A percentile compares a stretch with the other conserved stretches of the same genome.
Conservation (phyloP, 495 filamentous ascomycete species). For the Talaromyces borbonicus region DNA sequence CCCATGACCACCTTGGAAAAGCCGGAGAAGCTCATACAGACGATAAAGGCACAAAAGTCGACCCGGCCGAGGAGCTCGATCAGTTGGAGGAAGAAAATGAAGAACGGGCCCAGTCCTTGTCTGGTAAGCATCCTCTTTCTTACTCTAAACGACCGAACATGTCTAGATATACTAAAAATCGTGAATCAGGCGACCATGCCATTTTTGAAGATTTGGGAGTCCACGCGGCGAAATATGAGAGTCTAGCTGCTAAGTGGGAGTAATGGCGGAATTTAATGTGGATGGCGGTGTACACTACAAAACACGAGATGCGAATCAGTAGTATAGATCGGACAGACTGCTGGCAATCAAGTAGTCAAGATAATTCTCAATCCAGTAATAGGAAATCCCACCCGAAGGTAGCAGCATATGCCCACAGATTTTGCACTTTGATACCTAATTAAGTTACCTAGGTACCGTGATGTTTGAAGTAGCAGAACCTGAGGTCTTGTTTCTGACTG, state of each 20-base stretch:
- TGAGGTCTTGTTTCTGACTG: no score
- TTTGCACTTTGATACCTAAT: no score
- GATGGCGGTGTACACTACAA: not conserved
- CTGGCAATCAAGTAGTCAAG: no score
- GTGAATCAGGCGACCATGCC: conserved; percentile 34
- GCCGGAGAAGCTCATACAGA: conserved; percentile 49
- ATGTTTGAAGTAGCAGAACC: no score
- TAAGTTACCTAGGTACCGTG: no score
- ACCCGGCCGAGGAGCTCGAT: conserved; percentile 50
- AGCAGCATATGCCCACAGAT: no score
- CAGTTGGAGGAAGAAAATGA: conserved; percentile 55
- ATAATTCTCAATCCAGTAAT: no score
- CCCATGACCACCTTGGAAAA: conserved; percentile 47
- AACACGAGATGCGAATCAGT: not conserved
- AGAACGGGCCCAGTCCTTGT: conserved; percentile 43
- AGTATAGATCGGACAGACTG: not conserved
- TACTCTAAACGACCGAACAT: not conserved
- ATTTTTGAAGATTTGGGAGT: conserved; percentile 45
- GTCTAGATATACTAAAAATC: not conserved
- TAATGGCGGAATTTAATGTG: not conserved
- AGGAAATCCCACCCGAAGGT: no score
- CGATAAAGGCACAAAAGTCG: conserved; percentile 49
- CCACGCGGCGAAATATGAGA: conserved; percentile 40
- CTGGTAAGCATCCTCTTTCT: conserved; percentile 27
- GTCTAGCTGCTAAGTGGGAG: conserved; percentile 42